Percentiles rank a stretch among this genome's conserved stretches.
Evolutionary conservation across 2,329 filamentous ascomycete genomes (phyloP).

Genomic region (Dactylellina parvicollis): DNA sequence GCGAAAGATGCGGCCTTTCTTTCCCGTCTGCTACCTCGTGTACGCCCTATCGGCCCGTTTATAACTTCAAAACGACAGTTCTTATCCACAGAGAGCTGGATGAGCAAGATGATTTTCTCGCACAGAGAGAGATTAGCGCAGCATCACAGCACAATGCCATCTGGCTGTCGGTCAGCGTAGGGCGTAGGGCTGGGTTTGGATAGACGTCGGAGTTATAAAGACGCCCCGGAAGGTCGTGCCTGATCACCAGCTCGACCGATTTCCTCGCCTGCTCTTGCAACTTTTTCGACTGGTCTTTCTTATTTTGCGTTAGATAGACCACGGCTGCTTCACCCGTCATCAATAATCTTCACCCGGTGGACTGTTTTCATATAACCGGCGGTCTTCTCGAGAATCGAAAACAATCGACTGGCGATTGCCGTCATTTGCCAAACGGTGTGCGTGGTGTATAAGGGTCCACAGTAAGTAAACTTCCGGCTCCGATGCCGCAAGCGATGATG

Average conservation of each 20-base stretch:
- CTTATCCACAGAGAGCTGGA: too few species aligned
- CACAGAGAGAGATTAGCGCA: neutral
- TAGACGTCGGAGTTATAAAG: too few species aligned
- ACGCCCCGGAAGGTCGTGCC: too few species aligned
- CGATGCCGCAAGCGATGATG: conserved; percentile 34
- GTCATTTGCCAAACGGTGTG: too few species aligned
- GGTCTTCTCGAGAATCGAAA: neutral
- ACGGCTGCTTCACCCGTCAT: too few species aligned
- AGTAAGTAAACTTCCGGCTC: conserved; percentile 23
- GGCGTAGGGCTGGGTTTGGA: conserved; percentile 30
- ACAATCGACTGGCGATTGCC: conserved; percentile 1
- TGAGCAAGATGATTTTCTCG: neutral
- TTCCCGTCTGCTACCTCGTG: neutral
- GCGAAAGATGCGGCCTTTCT: neutral
- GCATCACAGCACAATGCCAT: neutral
- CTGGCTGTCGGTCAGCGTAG: neutral
- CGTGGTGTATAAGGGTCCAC: neutral
- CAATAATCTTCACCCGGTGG: too few species aligned
- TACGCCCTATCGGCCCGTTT: neutral
- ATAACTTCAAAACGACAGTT: too few species aligned
- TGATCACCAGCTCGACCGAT: neutral
- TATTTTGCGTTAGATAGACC: neutral
- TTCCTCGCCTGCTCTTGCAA: neutral
- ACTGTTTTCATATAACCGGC: too few species aligned
- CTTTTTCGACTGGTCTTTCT: neutral